Percentiles rank a stretch among this genome's conserved stretches.
Conservation (phyloP, 108 stramenopile species). For the Skeletonema marinoi region DNA sequence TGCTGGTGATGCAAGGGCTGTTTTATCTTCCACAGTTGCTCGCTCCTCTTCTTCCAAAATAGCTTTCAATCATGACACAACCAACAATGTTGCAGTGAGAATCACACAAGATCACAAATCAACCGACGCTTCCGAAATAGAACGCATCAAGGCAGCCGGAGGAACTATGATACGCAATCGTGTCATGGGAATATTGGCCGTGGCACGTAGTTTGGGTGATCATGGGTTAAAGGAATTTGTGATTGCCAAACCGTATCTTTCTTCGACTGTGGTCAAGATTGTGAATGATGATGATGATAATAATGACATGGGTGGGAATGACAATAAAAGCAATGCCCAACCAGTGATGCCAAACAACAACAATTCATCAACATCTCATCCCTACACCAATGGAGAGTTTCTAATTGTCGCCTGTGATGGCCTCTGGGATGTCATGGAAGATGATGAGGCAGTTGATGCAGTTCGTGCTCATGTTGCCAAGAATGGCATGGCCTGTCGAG, state of each 20-base stretch:
- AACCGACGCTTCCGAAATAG: constrained; percentile 73
- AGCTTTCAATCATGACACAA: background rate
- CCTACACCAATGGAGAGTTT: constrained; percentile 57
- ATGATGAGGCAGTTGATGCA: constrained; percentile 82
- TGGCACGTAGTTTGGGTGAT: constrained; percentile 88
- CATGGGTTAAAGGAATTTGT: constrained; percentile 90
- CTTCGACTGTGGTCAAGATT: constrained; percentile 36
- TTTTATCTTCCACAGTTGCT: constrained; percentile 58
- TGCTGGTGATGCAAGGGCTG: constrained; percentile 93
- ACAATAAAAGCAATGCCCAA: background rate
- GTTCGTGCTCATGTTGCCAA: constrained; percentile 42
- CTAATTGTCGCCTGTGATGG: constrained; percentile 90
- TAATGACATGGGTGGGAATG: background rate
- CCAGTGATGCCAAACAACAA: background rate
- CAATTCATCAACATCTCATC: background rate
- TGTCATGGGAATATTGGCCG: constrained; percentile 88
- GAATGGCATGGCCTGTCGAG: constrained; percentile 23
- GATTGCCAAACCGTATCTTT: constrained; percentile 72
- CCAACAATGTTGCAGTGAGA: constrained; percentile 31
- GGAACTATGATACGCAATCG: constrained; percentile 81
- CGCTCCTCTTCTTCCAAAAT: background rate
- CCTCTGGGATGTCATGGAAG: constrained; percentile 89
- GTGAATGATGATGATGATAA: background rate
- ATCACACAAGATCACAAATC: constrained; percentile 85
- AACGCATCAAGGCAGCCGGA: constrained; percentile 75